phyloP scores from a whole-genome alignment of 2,329 filamentous ascomycete genomes.

The Chrysoporthe cubensis region DNA sequence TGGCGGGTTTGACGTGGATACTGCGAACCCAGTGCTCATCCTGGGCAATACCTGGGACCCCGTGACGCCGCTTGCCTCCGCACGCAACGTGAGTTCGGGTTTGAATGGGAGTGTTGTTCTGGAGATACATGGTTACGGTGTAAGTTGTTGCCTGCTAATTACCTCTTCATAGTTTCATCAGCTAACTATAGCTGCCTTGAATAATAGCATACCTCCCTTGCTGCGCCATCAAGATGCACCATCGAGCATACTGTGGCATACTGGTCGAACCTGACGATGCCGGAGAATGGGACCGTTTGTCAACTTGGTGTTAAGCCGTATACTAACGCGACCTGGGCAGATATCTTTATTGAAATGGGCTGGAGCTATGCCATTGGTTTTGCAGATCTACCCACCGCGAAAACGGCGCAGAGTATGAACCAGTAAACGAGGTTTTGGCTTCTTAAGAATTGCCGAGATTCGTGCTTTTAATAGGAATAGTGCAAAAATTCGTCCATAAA shows the following conservation, averaged over 20 bases:
- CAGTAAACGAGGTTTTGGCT: background rate
- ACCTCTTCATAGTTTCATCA: background rate
- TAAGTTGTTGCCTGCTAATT: background rate
- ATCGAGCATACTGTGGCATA: background rate
- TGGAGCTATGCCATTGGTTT: background rate
- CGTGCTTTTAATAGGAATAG: too few species aligned
- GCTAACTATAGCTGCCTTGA: background rate
- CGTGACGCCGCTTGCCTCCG: background rate
- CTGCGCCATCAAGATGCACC: background rate
- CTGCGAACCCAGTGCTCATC: constrained; percentile 1
- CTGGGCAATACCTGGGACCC: constrained; percentile 1
- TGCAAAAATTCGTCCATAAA: too few species aligned
- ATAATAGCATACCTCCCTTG: background rate
- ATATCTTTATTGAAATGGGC: background rate
- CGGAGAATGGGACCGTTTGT: constrained; percentile 1
- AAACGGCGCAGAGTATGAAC: background rate
- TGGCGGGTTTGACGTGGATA: background rate
- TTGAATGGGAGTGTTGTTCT: constrained; percentile 6
- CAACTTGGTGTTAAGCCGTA: background rate
- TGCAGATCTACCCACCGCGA: background rate
- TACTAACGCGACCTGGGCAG: background rate
- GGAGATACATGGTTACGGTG: constrained; percentile 3
- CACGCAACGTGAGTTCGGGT: constrained; percentile 4
- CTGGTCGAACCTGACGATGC: constrained; percentile 4
- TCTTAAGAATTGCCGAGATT: background rate